Evolutionary conservation across 176 grass and related monocot genomes (phyloP).

Genomic region (Saccharum spontaneum): DNA sequence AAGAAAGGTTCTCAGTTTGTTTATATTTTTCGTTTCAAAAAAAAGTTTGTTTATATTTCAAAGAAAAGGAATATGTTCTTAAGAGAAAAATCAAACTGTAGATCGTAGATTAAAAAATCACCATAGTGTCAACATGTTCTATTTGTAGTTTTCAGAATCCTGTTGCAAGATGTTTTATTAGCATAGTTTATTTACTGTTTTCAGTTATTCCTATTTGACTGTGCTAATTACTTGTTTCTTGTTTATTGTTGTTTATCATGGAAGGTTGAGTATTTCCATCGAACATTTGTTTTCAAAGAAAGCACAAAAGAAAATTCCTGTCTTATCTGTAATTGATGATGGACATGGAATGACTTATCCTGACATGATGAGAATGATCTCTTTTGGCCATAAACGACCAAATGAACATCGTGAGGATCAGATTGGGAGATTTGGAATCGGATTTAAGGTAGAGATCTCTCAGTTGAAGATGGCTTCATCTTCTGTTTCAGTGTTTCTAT

Average conservation of each 20-base stretch:
- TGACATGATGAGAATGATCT: constrained; percentile 81
- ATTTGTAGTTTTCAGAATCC: constrained; percentile 22
- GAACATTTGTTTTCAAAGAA: constrained; percentile 69
- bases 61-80: not conserved
- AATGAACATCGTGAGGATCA: constrained; percentile 42
- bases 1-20: constrained; percentile 8
- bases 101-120: not conserved
- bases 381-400: constrained; percentile 81
- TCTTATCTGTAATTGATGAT: constrained; percentile 82
- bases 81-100: not conserved
- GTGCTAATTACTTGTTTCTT: not conserved
- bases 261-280: constrained; percentile 74
- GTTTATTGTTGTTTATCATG: constrained; percentile 29
- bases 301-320: constrained; percentile 62
- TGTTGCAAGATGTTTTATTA: constrained; percentile 16
- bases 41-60: not conserved
- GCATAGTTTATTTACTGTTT: constrained; percentile 14
- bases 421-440: constrained; percentile 85
- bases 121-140: constrained; percentile 4
- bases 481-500: not conserved
- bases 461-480: not conserved
- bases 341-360: constrained; percentile 72
- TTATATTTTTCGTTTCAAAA: not conserved
- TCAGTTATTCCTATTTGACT: constrained; percentile 17
- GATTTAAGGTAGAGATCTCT: constrained; percentile 71